Percentiles rank a stretch among this genome's conserved stretches.
Evolutionary conservation across 257 asterid species (phyloP).

Genomic region (Solanum arcanum): DNA sequence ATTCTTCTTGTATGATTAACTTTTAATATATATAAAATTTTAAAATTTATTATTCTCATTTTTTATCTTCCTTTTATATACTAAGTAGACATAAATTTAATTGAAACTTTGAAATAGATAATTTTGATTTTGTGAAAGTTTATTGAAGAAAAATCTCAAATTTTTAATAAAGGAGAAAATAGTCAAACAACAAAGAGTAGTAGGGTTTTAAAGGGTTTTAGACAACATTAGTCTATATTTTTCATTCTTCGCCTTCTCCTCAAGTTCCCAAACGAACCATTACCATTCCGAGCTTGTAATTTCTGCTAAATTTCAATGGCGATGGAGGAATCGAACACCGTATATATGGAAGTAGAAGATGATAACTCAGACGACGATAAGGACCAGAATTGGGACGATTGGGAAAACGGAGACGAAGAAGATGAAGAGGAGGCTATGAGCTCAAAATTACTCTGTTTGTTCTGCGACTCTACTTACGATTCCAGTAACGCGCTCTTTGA

Average conservation of each 20-base stretch:
- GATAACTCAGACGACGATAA: conserved; percentile 5
- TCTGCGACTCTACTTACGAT: conserved; percentile 43
- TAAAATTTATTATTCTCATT: no score
- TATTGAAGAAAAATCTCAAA: no score
- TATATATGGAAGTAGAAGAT: conserved; percentile 7
- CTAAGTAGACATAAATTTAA: no score
- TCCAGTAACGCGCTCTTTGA: conserved; percentile 44
- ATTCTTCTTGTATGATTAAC: neutral
- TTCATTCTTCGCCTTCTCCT: neutral
- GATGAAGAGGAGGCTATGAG: conserved; percentile 5
- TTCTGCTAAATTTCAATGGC: conserved; percentile 5
- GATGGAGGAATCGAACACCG: neutral
- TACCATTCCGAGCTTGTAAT: neutral
- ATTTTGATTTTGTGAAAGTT: neutral
- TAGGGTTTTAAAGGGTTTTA: neutral
- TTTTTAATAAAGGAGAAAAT: neutral
- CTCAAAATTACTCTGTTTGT: conserved; percentile 46
- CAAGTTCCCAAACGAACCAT: neutral
- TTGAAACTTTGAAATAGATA: no score
- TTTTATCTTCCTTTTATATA: no score
- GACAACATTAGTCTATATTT: neutral
- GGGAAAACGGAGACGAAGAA: conserved; percentile 24
- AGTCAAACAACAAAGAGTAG: neutral
- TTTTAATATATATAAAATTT: no score
- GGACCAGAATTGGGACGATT: conserved; percentile 36